Base-by-base conservation (phyloP, 148 eudicot genomes). In the Salicornia ramosissima region DNA sequence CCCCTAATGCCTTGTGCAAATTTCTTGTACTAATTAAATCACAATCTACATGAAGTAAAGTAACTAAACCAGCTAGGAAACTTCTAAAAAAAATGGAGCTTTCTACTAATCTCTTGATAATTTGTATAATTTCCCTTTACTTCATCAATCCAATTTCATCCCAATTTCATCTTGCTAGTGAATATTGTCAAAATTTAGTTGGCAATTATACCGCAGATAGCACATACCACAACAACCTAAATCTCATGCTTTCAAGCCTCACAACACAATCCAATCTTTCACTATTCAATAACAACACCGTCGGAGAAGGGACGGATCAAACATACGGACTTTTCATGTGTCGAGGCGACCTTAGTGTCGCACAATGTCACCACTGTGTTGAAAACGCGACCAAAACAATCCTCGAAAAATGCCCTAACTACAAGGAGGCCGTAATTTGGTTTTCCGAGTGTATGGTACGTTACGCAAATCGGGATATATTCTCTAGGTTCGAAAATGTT, bases 351-450 rank as follows among this genome's bases (percentile, higher is more conserved):
- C 65, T 70, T 15, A 29, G 43, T 47, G 11, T 18, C 0, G 10
- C 45, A 4, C 65, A 22, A 13, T 81, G 81, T 65, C 76, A 57
- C 1, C 51, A 61, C 3, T 81, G 84, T 14, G 56, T 81, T 0
- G 21, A 11, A 0, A 5, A 0, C 0, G 74, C 79, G 2, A 2
- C 67, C 0, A 1, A 7, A 24, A 40, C 21, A 0, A 45, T 75
- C 0, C 19, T 52, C 0, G 11, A 39, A 13, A 25, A 28, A 0
- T 80, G 79, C 50, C 68, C 79, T 3, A 14, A 16, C 2, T 9
- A 71, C 11, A 62, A 14, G 10, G 72, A 52, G 36, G 73, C 65
- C 9, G 29, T 42, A 3, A 14, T 42, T 14, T 66, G 73, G 69
- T 58, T 71, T 8, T 26, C n/a, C 0, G 71, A 71, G 25, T 72